These are phyloP conservation scores for Thalassiosira allenii DNA, from an alignment of 352 stramenopile genomes.

Conservation along the genomic window DNA sequence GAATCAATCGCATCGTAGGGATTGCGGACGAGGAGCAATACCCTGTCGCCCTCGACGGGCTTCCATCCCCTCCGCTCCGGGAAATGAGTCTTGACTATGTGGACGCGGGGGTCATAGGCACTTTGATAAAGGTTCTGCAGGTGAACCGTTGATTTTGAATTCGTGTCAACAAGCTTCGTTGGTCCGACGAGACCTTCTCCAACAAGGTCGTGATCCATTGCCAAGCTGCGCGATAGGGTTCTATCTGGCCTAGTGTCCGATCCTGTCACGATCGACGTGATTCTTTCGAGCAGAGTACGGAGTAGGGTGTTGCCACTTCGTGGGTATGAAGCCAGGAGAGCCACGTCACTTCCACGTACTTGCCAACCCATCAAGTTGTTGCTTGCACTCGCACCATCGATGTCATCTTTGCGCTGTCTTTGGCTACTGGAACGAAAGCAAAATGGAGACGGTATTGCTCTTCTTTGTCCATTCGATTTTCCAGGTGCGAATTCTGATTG, in stretches of 20 bases:
- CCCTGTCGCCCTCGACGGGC: constrained; percentile 73
- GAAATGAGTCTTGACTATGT: constrained; percentile 98
- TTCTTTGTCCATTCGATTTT: neutral
- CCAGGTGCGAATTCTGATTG: too few relatives aligned
- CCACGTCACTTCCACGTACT: constrained; percentile 32
- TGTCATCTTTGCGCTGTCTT: constrained; percentile 12
- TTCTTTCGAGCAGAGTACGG: constrained; percentile 93
- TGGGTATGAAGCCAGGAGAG: constrained; percentile 94
- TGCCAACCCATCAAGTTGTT: constrained; percentile 4
- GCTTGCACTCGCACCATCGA: neutral
- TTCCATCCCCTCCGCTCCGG: constrained; percentile 93
- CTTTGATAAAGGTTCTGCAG: constrained; percentile 18
- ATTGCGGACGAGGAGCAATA: constrained; percentile 92
- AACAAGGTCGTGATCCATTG: constrained; percentile 75
- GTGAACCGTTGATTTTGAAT: neutral
- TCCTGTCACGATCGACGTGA: constrained; percentile 95
- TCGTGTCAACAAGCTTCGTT: neutral
- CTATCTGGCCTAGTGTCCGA: constrained; percentile 96
- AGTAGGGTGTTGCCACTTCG: constrained; percentile 97
- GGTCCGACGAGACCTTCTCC: constrained; percentile 90
- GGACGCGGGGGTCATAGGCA: constrained; percentile 89
- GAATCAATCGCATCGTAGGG: constrained; percentile 99
- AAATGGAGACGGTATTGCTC: too few relatives aligned
- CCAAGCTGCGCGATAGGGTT: constrained; percentile 86
- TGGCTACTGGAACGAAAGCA: too few relatives aligned